Conservation (phyloP, 2,329 filamentous ascomycete species). For the Metarhizium brunneum region DNA sequence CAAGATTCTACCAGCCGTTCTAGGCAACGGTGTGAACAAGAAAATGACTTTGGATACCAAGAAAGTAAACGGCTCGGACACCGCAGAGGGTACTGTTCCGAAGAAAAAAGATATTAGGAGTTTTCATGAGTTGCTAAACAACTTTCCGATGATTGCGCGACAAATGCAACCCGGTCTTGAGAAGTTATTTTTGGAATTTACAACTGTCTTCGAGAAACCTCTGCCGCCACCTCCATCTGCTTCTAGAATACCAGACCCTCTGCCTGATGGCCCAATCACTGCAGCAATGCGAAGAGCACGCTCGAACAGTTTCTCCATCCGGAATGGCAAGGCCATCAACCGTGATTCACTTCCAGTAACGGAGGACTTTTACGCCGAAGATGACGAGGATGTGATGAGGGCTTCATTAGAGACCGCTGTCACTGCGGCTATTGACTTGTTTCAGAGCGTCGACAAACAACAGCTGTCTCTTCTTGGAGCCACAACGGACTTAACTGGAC, state of each 20-base stretch:
- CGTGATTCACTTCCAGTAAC: constrained; percentile 36
- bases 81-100: constrained; percentile 32
- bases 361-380: constrained; percentile 67
- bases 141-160: constrained; percentile 90
- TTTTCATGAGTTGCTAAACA: constrained; percentile 80
- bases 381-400: constrained; percentile 87
- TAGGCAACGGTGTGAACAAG: constrained; percentile 36
- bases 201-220: constrained; percentile 73
- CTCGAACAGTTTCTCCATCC: constrained; percentile 36
- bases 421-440: constrained; percentile 87
- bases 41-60: constrained; percentile 28
- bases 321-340: constrained; percentile 21
- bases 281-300: constrained; percentile 46
- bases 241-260: constrained; percentile 47
- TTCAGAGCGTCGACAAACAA: constrained; percentile 91
- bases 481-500: constrained; percentile 87
- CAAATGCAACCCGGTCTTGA: constrained; percentile 94
- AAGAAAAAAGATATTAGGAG: constrained; percentile 84
- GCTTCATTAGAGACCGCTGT: constrained; percentile 85
- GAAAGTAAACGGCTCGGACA: constrained; percentile 25
- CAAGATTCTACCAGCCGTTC: constrained; percentile 57
- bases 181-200: constrained; percentile 82
- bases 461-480: constrained; percentile 86
- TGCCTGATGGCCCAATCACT: constrained; percentile 46
- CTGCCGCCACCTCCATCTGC: constrained; percentile 66